Base-by-base conservation (phyloP, 2,329 filamentous ascomycete species). In the Leptoxyphium fumago region DNA sequence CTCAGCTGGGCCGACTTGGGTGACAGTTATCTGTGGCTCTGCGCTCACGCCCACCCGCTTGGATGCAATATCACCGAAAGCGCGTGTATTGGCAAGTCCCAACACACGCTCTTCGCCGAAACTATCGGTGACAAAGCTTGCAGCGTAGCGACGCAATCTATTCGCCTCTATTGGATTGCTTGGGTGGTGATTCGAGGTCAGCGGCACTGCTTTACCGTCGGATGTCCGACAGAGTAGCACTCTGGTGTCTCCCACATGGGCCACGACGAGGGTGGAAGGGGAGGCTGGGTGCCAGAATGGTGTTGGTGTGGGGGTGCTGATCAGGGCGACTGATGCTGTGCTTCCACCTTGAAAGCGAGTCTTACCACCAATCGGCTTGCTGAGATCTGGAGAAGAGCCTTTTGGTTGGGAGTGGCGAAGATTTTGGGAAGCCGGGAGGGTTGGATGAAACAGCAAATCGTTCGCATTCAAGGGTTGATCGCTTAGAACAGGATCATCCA, bases 61-160 rank as follows among this genome's bases (percentile, higher is more conserved):
- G 45, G 80, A 84, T 29, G 75, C 75, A 65, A 95, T 86, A 66
- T 98, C 91, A 21, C 91, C 91, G 60, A 98, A 96, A 3, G 91
- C 75, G 28, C 91, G 83, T 29, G 85, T 93, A 65, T 98, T 98
- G 53, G 91, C 91, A 0, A 98, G 73, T 0, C 91, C 89, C 11
- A 80, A 80, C 63, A 98, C 91, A 53, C 91, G 86, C 65, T 96
- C 88, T 65, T 98, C 91, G 58, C 91, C 91, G 61, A 98, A 98
- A 29, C 85, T 93, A 65, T 98, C 91, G 0, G 89, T 91, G 14
- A 94, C 82, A 60, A 96, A 89, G 2, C 82, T 81, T 28, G 83
- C 77, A 1, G 87, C 84, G 60, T 88, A 96, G 41, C 88, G 80
- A 39, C 88, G 82, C 18, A 98, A 73, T 7, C 91, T 78, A 38